Percentiles rank a stretch among this genome's conserved stretches.
Conservation (phyloP, 768 basidiomycete genomes). For the Xerocomellus amylosporus region DNA sequence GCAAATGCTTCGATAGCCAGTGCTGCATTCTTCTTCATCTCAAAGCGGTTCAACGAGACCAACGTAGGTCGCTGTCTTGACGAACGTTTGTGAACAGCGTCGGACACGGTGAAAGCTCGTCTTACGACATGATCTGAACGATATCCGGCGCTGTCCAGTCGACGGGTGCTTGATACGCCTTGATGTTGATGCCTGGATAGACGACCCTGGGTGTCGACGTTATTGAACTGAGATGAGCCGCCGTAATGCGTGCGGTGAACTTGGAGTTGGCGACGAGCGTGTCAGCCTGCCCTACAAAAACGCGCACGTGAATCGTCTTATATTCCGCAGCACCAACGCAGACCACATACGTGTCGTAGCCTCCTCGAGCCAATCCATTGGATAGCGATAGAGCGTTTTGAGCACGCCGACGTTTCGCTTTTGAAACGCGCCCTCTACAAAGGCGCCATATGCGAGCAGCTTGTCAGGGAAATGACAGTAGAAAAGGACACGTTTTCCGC, state of each 20-base stretch:
- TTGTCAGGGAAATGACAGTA: constrained; percentile 99
- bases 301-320: background rate
- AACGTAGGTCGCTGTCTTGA: constrained; percentile 60
- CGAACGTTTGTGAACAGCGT: constrained; percentile 31
- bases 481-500: constrained; percentile 82
- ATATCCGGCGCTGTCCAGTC: constrained; percentile 50
- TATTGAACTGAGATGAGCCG: constrained; percentile 70
- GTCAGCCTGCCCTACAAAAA: constrained; percentile 74
- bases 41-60: constrained; percentile 90
- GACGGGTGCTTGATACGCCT: constrained; percentile 56
- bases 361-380: constrained; percentile 91
- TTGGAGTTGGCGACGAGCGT: constrained; percentile 87
- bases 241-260: constrained; percentile 85
- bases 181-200: constrained; percentile 91
- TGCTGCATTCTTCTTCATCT: constrained; percentile 88
- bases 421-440: constrained; percentile 50
- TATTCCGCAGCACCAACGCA: background rate
- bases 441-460: constrained; percentile 68
- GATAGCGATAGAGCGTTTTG: constrained; percentile 77
- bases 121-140: constrained; percentile 56
- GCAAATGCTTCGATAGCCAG: constrained; percentile 83
- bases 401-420: constrained; percentile 47
- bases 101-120: background rate
- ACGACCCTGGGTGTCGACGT: constrained; percentile 64
- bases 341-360: constrained; percentile 70